Evolutionary conservation across 768 basidiomycete genomes (phyloP), one percentile per base, ranked within the genome.

Genomic region (Cyathus striatus): DNA sequence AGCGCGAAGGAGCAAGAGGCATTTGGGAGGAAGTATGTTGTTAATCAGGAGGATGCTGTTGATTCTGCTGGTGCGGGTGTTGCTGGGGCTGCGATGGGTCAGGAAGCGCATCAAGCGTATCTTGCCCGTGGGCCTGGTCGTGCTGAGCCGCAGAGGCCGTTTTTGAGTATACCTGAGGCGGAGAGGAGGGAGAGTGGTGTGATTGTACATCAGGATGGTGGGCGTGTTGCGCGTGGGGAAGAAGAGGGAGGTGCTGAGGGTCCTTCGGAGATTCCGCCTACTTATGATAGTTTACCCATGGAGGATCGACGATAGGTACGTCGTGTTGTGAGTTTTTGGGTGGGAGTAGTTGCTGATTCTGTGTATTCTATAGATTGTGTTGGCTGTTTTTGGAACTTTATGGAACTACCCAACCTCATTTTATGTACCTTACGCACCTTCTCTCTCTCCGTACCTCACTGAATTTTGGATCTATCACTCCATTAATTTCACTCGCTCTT

Each of bases 141-240:
- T 9, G 18, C 16, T 16, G 21, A 10, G 41, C 10, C 23, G 41
- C 25, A 16, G 41, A 12, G 30, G 10, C 13, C 17, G 3, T 23
- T 13, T 12, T 12, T 12, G 17, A 13, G 13, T 13, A 16, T 7
- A 23, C 24, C 38, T 20, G 6, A 2, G 3, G 35, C 35, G 35
- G n/a, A 13, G 35, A n/a, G n/a, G n/a, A n/a, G n/a, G n/a, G 41
- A 27, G 16, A 10, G 13, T 14, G 21, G 41, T 27, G 41, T 42
- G 25, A 39, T 43, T 38, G 42, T 43, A 9, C 42, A 43, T 21
- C 32, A 25, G 34, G 42, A 43, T 38, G 42, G 42, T 10, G 42
- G 42, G 34, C n/a, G 42, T 3, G 9, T 23, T 21, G 12, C 14
- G 10, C n/a, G n/a, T n/a, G n/a, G n/a, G n/a, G n/a, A n/a, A n/a